Conservation (phyloP, 352 stramenopile genomes). For the Plasmopara muralis region DNA sequence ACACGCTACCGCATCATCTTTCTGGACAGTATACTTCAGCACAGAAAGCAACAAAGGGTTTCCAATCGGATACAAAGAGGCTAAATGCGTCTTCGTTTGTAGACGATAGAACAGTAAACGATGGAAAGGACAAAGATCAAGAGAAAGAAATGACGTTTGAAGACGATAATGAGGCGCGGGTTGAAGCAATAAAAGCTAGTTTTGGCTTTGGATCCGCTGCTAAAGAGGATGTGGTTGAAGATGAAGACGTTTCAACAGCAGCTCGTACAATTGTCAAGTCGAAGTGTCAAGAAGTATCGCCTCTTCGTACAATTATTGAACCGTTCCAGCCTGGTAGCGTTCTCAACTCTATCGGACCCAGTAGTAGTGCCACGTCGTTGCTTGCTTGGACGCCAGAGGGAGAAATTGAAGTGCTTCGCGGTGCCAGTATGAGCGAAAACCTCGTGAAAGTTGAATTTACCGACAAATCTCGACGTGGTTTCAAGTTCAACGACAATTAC, state of each 20-base stretch:
- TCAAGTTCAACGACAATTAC: slow-evolving; percentile 85
- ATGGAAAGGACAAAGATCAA: slow-evolving; percentile 23
- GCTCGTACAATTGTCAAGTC: slow-evolving; percentile 3
- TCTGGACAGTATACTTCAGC: slow-evolving; percentile 7
- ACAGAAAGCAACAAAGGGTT: slow-evolving; percentile 1
- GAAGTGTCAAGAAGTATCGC: slow-evolving; percentile 7
- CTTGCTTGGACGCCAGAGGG: slow-evolving; percentile 67
- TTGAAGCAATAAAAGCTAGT: slow-evolving; percentile 78
- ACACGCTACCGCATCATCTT: slow-evolving; percentile 47
- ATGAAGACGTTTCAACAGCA: slow-evolving; percentile 13
- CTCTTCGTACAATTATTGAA: slow-evolving; percentile 34
- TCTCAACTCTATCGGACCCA: slow-evolving; percentile 24
- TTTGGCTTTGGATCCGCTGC: slow-evolving; percentile 64
- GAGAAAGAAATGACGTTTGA: slow-evolving; percentile 31
- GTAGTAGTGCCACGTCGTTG: slow-evolving; percentile 34
- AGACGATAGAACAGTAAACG: slow-evolving; percentile 41
- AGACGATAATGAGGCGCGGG: slow-evolving; percentile 58
- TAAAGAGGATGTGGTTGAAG: slow-evolving; percentile 19
- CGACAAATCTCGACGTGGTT: slow-evolving; percentile 73
- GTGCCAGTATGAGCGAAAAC: slow-evolving; percentile 59
- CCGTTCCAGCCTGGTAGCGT: slow-evolving; percentile 66
- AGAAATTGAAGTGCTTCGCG: slow-evolving; percentile 75
- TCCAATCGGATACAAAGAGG: slow-evolving; percentile 21
- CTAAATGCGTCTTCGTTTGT: slow-evolving; percentile 35
- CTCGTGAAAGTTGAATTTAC: slow-evolving; percentile 76